A percentile compares a stretch with the other conserved stretches of the same genome.
Conservation (phyloP, 352 stramenopile species). For the Globisporangium middletonii region DNA sequence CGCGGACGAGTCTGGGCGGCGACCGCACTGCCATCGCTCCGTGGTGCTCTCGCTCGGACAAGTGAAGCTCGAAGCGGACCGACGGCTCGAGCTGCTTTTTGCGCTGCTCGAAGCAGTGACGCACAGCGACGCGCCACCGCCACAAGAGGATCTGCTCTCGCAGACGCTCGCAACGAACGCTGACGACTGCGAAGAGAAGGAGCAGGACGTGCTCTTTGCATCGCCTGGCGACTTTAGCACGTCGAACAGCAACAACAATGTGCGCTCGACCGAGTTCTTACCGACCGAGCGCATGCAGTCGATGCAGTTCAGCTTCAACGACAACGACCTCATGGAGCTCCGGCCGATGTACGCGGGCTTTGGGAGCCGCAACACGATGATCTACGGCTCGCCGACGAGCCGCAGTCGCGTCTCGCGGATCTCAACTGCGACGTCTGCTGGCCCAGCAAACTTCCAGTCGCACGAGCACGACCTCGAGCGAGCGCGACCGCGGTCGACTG, state of each 20-base stretch:
- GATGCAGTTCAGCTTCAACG: slow-evolving; percentile 56
- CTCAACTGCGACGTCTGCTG: slow-evolving; percentile 63
- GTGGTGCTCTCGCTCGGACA: slow-evolving; percentile 66
- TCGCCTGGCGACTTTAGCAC: slow-evolving; percentile 16
- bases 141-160: slow-evolving; percentile 21
- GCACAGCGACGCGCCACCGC: slow-evolving; percentile 21
- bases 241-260: slow-evolving; percentile 1
- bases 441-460: slow-evolving; percentile 23
- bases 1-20: slow-evolving; percentile 50
- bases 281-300: slow-evolving; percentile 55
- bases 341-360: slow-evolving; percentile 69
- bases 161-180: slow-evolving; percentile 15
- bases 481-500: slow-evolving; percentile 30
- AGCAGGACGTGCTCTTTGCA: slow-evolving; percentile 5
- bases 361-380: slow-evolving; percentile 15
- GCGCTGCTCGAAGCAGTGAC: slow-evolving; percentile 72
- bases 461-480: slow-evolving; percentile 24
- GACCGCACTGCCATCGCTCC: slow-evolving; percentile 52
- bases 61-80: slow-evolving; percentile 83
- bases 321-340: slow-evolving; percentile 44
- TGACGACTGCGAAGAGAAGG: slow-evolving; percentile 22
- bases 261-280: slow-evolving; percentile 20
- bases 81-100: slow-evolving; percentile 75
- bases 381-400: slow-evolving; percentile 39
- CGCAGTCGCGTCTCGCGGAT: slow-evolving; percentile 69